Evolutionary conservation across 1,284 basidiomycete species (phyloP), one percentile per base, ranked within the genome.

Genomic region (Porogramme epimiltina): DNA sequence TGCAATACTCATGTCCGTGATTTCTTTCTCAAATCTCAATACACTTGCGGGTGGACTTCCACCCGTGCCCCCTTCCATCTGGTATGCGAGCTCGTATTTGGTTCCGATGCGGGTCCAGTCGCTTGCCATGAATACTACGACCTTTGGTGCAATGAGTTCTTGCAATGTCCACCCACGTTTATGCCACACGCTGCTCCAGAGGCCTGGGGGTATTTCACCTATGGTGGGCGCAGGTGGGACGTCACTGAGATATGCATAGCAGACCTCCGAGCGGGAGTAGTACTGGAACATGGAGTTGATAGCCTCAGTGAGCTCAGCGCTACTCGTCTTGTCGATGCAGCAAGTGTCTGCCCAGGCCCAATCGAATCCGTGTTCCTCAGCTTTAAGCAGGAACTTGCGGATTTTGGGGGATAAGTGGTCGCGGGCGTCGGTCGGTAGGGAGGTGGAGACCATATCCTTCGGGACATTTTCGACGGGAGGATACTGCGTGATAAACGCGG

Each of bases 241-340:
- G 15, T 48, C 47, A 15, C 16, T 20, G 22, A 48, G 47, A 31
- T 42, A 48, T 6, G 31, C 47, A 26, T 40, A 47, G 28, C 46
- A 47, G 11, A 47, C 46, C 18, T 41, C 38, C 18, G 46, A 37
- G 34, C 26, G 38, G n/a, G 23, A 41, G 20, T 47, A 47, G 19
- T 39, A 47, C 19, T 24, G 38, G 28, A 40, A 47, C 46, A 47
- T 31, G 43, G 33, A 18, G 34, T 37, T 37, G 34, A 37, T 37
- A 6, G 34, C n/a, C n/a, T 37, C 34, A 37, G 34, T 37, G 34
- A 45, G 43, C 33, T 45, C 43, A 3, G 43, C 33, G 33, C 43
- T 45, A 33, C 43, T 45, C 26, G 46, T 40, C 38, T 41, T 47
- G 20, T 41, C 26, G 8, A 47, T 47, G 46, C 46, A 47, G 16